Evolutionary conservation across 352 stramenopile species (phyloP).

Genomic region (Phytophthora citrophthora): DNA sequence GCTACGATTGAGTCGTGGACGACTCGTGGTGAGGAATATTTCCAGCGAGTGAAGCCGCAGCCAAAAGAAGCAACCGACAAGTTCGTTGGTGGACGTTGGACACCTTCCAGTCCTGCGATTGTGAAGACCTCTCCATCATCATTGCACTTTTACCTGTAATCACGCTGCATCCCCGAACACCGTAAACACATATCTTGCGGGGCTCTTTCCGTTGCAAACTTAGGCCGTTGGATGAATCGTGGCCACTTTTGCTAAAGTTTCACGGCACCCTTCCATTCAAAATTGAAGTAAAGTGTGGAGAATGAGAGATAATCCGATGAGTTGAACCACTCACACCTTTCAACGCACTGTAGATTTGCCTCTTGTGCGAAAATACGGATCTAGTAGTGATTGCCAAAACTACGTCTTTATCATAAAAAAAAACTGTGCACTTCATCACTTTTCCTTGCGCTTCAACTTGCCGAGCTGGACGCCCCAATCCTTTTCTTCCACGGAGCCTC

Average conservation of each 20-base stretch:
- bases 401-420: too few species aligned
- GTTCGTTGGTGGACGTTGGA: conserved; percentile 2
- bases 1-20: too few species aligned
- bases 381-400: too few species aligned
- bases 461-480: background rate
- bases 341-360: too few species aligned
- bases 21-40: background rate
- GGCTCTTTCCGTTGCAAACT: too few species aligned
- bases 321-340: too few species aligned
- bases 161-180: background rate
- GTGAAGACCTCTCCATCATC: background rate
- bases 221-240: conserved; percentile 8
- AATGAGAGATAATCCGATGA: too few species aligned
- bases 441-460: too few species aligned
- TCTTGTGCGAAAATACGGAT: too few species aligned
- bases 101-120: background rate
- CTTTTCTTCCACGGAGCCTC: background rate
- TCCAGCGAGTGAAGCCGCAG: background rate
- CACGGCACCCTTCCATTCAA: too few species aligned
- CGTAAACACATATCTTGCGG: conserved; percentile 2
- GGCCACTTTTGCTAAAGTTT: conserved; percentile 1
- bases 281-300: too few species aligned
- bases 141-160: background rate
- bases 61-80: background rate
- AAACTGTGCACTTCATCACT: too few species aligned